These are phyloP conservation scores for Coix lacrymajobi DNA, from an alignment of 176 grass and related monocot species.

Conservation along the genomic window DNA sequence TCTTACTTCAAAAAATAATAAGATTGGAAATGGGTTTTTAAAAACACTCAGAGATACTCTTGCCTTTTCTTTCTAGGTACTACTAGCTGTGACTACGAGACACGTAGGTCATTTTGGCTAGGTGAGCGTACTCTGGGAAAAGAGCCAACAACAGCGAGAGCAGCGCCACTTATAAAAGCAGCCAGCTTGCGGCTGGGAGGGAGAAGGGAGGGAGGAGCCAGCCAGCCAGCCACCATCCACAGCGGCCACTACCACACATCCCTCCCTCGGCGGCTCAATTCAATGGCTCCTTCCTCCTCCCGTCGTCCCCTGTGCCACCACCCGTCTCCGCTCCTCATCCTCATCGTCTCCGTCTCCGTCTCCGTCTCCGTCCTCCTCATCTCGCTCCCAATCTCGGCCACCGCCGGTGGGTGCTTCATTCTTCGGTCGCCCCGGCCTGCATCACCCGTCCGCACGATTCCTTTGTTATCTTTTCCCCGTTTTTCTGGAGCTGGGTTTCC, in stretches of 20 bases:
- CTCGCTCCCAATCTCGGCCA: background rate
- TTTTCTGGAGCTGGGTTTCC: background rate
- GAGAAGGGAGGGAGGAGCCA: background rate
- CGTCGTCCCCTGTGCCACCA: background rate
- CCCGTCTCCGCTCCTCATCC: background rate
- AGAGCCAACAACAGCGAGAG: background rate
- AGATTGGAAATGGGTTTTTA: too few species aligned
- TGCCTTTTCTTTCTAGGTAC: too few species aligned
- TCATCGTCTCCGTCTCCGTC: conserved; percentile 1
- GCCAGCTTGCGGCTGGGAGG: background rate
- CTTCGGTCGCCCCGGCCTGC: background rate
- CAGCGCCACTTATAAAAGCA: conserved; percentile 24
- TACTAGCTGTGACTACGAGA: too few species aligned
- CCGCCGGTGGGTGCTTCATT: conserved; percentile 28
- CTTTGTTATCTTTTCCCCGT: background rate
- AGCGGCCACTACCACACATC: background rate
- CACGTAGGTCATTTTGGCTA: too few species aligned
- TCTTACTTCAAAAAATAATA: too few species aligned
- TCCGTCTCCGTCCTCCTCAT: conserved; percentile 3
- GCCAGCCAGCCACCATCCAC: background rate
- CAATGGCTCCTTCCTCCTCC: conserved; percentile 22
- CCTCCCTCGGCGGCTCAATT: background rate
- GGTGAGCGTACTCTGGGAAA: too few species aligned
- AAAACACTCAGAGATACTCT: too few species aligned
- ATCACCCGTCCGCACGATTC: background rate